Base-by-base conservation (phyloP, 2,329 filamentous ascomycete species). In the Fusarium pilosicola region DNA sequence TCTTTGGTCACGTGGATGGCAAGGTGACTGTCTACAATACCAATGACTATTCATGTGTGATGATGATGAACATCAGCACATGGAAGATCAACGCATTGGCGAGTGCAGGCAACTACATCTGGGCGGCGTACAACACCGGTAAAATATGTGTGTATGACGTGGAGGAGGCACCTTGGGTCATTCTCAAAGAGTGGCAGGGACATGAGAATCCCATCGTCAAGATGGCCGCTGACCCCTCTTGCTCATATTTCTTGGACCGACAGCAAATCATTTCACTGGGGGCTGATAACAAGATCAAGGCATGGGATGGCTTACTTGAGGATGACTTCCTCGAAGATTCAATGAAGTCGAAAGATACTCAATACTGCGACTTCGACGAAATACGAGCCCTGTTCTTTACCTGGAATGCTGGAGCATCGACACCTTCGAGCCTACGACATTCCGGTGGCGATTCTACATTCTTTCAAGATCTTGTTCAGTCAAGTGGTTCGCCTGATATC, bases 361-460 rank as follows among this genome's bases (percentile, higher is more conserved):
- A 96, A 55, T 98, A 94, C 79, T 98, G 95, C 84, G 88, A 89
- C 34, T 97, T 98, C 81, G 88, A 95, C 61, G 92, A 97, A 76
- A 86, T 98, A 65, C 92, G 90, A 55, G 91, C 93, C 18, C 86
- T 94, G 42, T 90, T 97, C 32, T 88, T 98, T 85, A 98, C 95
- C 1, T 99, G 96, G 96, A 99, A 99, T 80, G 96, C 95, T 4
- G 96, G 96, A 4, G 96, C 96, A n/a, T 92, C 93, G 22, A 97
- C 96, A n/a, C 96, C 96, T 0, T 91, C 91, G 66, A 93, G 92
- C 78, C 85, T 98, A 39, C 89, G 93, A 62, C 90, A 93, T 71
- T 90, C 90, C 4, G 88, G 90, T 36, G 85, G 89, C 60, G 94
- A 97, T 77, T 89, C 89, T 17, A 87, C 88, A 48, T 98, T 98